phyloP scores from a whole-genome alignment of 805 yeast genomes.

The Barnettozyma salicaria region DNA sequence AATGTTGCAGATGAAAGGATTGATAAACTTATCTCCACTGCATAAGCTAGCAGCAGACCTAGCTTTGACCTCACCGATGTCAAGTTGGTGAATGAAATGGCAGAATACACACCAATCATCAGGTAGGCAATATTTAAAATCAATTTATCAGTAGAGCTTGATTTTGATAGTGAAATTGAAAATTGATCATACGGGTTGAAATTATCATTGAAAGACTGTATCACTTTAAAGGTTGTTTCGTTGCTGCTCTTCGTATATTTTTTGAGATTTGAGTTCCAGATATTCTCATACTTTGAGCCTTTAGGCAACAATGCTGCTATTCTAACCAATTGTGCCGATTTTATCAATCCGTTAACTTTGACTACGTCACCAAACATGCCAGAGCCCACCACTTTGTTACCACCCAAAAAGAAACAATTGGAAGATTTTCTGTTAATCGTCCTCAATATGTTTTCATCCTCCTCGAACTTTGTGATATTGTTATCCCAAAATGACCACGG shows the following conservation, averaged over 20 bases:
- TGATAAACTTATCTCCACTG: conserved; percentile 36
- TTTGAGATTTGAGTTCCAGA: conserved; percentile 30
- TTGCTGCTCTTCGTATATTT: conserved; percentile 10
- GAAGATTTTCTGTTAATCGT: conserved; percentile 33
- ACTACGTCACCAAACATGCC: conserved; percentile 34
- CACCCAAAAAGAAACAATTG: conserved; percentile 12
- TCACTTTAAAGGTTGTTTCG: conserved; percentile 1
- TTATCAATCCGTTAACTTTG: conserved; percentile 39
- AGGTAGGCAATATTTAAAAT: conserved; percentile 24
- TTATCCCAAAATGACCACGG: conserved; percentile 42
- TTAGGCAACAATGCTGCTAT: conserved; percentile 29
- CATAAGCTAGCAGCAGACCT: conserved; percentile 40
- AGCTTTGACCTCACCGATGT: conserved; percentile 39
- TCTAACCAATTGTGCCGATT: conserved; percentile 35
- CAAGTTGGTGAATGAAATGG: conserved; percentile 35
- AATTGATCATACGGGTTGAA: background rate
- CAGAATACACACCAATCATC: conserved; percentile 28
- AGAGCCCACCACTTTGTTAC: conserved; percentile 23
- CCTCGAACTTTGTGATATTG: conserved; percentile 21
- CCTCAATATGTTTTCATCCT: conserved; percentile 32
- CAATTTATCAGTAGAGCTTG: conserved; percentile 19
- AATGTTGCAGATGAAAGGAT: conserved; percentile 38
- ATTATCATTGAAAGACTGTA: background rate
- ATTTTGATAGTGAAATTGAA: conserved; percentile 1
- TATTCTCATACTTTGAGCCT: conserved; percentile 16